Conservation (phyloP, 1,284 basidiomycete genomes). For the Apiotrichum montevideense region DNA sequence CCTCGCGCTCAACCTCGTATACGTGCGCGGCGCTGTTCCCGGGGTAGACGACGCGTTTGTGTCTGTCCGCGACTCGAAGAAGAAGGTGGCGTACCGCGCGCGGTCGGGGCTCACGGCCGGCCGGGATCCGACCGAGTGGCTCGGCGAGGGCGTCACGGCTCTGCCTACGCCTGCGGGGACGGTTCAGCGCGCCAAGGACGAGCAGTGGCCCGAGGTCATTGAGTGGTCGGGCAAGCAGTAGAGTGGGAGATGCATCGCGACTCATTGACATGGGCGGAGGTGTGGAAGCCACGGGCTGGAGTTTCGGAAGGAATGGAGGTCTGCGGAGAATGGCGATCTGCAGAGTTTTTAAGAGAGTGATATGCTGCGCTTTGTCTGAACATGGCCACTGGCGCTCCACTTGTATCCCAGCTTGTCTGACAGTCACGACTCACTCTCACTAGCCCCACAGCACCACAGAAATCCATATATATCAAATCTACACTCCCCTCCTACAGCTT, state of each 20-base stretch:
- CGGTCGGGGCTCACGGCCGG: constrained; percentile 57
- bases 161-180: constrained; percentile 92
- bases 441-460: no score
- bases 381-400: no score
- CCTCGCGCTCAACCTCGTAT: constrained; percentile 75
- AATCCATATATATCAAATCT: no score
- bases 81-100: constrained; percentile 63
- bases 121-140: constrained; percentile 65
- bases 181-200: constrained; percentile 53
- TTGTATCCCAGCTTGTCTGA: no score
- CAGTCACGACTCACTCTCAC: no score
- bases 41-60: constrained; percentile 55
- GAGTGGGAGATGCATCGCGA: background rate
- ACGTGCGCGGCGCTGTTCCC: constrained; percentile 60
- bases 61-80: constrained; percentile 73
- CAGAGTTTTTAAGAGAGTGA: no score
- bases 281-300: no score
- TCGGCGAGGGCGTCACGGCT: constrained; percentile 73
- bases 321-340: no score
- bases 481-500: background rate
- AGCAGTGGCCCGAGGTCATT: constrained; percentile 39
- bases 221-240: constrained; percentile 36
- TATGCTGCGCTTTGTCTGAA: no score
- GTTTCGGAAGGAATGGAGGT: no score
- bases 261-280: no score